Conservation (phyloP, 805 yeast genomes). For the Candida vartiovaarae region DNA sequence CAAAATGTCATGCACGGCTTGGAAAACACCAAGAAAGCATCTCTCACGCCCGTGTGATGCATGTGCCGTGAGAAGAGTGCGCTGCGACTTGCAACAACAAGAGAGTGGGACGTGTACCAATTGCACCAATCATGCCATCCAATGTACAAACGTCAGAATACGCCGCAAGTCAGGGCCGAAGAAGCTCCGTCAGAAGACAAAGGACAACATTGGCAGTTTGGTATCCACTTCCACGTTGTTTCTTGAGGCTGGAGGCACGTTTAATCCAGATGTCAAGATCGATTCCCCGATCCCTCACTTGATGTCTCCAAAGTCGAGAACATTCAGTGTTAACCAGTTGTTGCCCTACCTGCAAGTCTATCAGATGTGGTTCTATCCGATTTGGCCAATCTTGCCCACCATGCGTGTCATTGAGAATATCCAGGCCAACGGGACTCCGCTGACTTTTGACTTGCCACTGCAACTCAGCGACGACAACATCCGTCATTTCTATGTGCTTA, state of each 20-base stretch:
- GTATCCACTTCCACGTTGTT: neutral
- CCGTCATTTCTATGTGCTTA: constrained; percentile 12
- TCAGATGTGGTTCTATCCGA: constrained; percentile 23
- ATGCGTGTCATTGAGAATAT: constrained; percentile 11
- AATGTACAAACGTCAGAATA: constrained; percentile 19
- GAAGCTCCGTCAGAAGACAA: constrained; percentile 18
- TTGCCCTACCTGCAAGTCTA: constrained; percentile 19
- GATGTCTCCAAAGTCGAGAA: neutral
- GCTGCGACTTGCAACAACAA: constrained; percentile 15
- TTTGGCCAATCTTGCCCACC: constrained; percentile 21
- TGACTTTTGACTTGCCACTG: constrained; percentile 4
- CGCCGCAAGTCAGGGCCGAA: constrained; percentile 22
- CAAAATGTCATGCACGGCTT: too few species aligned
- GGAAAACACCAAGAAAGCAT: too few species aligned
- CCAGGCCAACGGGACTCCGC: neutral
- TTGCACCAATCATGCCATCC: constrained; percentile 17
- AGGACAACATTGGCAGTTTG: constrained; percentile 12
- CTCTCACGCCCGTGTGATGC: constrained; percentile 20
- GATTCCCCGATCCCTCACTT: too few species aligned
- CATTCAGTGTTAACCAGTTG: constrained; percentile 15
- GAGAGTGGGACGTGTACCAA: constrained; percentile 14
- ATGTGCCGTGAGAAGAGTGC: constrained; percentile 22
- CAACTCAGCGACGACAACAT: constrained; percentile 7
- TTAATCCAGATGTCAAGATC: too few species aligned
- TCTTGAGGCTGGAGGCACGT: neutral